Conservation (phyloP, 805 yeast species). For the Zygoascus bituminiphila region DNA sequence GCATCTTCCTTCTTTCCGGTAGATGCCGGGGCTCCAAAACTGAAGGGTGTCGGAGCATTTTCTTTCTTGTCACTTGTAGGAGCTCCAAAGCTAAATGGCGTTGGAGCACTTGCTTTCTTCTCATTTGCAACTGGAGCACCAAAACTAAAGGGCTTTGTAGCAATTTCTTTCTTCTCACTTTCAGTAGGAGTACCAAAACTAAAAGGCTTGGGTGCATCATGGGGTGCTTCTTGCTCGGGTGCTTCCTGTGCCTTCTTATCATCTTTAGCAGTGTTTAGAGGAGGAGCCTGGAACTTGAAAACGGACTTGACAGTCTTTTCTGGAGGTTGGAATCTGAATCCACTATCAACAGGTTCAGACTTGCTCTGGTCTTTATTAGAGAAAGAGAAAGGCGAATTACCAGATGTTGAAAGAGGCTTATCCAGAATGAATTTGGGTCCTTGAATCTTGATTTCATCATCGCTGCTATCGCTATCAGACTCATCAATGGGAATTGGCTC, state of each 20-base stretch:
- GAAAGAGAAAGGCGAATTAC: slow-evolving; percentile 44
- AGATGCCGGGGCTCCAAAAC: not conserved
- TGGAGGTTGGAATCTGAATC: slow-evolving; percentile 31
- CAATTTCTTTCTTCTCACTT: not conserved
- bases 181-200: slow-evolving; percentile 6
- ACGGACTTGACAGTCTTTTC: slow-evolving; percentile 2
- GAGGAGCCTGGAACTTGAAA: slow-evolving; percentile 5
- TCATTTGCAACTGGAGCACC: slow-evolving; percentile 1
- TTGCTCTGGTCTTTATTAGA: slow-evolving; percentile 19
- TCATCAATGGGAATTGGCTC: not conserved
- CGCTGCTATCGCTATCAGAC: slow-evolving; percentile 37
- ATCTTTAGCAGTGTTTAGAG: not conserved
- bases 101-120: not conserved
- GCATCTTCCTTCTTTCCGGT: not conserved
- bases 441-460: slow-evolving; percentile 56
- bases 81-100: slow-evolving; percentile 23
- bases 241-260: not conserved
- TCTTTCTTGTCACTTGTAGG: not conserved
- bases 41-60: not conserved
- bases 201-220: not conserved
- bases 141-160: slow-evolving; percentile 3
- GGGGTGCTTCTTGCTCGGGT: not conserved
- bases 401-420: slow-evolving; percentile 38
- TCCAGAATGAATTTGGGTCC: slow-evolving; percentile 59
- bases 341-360: slow-evolving; percentile 20